A percentile compares a stretch with the other conserved stretches of the same genome.
Evolutionary conservation across 2,329 filamentous ascomycete species (phyloP).

Genomic region (Penicillium sp.): DNA sequence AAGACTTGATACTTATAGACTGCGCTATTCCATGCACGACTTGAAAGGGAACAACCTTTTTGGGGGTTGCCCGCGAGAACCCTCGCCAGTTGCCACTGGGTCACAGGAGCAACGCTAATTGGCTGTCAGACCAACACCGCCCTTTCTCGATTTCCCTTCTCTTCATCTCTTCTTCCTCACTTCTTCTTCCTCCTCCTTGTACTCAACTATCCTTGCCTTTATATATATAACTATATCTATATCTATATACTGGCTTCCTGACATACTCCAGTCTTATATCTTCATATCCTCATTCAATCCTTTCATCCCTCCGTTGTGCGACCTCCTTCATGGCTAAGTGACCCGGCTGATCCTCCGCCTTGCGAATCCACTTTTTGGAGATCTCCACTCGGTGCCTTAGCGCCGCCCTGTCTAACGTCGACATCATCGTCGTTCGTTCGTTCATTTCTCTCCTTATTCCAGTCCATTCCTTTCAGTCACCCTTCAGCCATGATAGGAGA

Average conservation of each 20-base stretch:
- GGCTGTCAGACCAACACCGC: conserved; percentile 1
- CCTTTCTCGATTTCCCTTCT: neutral
- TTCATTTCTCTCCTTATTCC: conserved; percentile 1
- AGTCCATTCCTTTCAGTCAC: neutral
- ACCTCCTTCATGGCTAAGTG: conserved; percentile 1
- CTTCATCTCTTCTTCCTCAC: neutral
- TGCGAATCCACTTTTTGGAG: conserved; percentile 19
- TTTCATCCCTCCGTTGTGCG: neutral
- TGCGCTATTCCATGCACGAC: neutral
- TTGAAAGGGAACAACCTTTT: neutral
- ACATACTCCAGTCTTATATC: neutral
- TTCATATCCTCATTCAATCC: neutral
- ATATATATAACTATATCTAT: neutral
- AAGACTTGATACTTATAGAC: neutral
- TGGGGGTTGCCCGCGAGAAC: neutral
- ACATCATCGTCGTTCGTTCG: conserved; percentile 21
- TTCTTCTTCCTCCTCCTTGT: neutral
- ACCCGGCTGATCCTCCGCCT: conserved; percentile 19
- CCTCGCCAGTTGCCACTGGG: conserved; percentile 1
- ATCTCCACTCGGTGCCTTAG: conserved; percentile 23
- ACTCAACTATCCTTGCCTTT: neutral
- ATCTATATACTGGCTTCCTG: neutral
- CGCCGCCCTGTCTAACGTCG: conserved; percentile 18
- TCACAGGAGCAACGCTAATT: conserved; percentile 2
- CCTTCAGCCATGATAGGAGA: conserved; percentile 32